phyloP scores from a whole-genome alignment of 108 stramenopile species.

The Fragilaria radians region DNA sequence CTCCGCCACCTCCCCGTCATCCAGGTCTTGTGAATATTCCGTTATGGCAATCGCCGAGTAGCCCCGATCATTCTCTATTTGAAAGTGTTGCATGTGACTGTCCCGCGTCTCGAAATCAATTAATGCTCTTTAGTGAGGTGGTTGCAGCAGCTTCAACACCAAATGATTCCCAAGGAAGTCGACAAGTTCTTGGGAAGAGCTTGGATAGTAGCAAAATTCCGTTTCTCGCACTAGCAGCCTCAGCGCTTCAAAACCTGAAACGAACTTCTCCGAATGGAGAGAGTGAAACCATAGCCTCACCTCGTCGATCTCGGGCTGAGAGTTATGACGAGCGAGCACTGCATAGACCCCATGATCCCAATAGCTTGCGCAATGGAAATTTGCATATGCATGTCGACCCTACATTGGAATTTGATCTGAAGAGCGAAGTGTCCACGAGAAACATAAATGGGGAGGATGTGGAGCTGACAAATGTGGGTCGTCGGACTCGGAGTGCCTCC shows the following conservation, averaged over 20 bases:
- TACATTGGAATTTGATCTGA: not conserved
- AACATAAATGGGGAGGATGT: not conserved
- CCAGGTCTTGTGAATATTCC: not conserved
- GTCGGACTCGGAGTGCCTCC: not conserved
- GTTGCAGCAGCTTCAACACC: not conserved
- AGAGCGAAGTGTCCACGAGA: not conserved
- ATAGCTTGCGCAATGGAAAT: not conserved
- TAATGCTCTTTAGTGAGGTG: not conserved
- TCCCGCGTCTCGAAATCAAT: not conserved
- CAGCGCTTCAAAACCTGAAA: not conserved
- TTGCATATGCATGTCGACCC: not conserved
- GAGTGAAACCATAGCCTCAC: not conserved
- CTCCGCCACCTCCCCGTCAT: not conserved
- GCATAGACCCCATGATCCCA: not conserved
- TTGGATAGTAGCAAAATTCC: constrained; percentile 4
- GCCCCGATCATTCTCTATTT: not conserved
- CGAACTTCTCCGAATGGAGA: not conserved
- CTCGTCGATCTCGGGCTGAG: not conserved
- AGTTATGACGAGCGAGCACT: not conserved
- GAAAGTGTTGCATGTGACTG: not conserved
- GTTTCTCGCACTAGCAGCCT: not conserved
- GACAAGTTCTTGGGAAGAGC: not conserved
- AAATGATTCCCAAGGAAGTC: not conserved
- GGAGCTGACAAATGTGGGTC: not conserved
- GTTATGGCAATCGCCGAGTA: not conserved